Conservation (phyloP, 2,329 filamentous ascomycete species). For the Diaporthe sp. region DNA sequence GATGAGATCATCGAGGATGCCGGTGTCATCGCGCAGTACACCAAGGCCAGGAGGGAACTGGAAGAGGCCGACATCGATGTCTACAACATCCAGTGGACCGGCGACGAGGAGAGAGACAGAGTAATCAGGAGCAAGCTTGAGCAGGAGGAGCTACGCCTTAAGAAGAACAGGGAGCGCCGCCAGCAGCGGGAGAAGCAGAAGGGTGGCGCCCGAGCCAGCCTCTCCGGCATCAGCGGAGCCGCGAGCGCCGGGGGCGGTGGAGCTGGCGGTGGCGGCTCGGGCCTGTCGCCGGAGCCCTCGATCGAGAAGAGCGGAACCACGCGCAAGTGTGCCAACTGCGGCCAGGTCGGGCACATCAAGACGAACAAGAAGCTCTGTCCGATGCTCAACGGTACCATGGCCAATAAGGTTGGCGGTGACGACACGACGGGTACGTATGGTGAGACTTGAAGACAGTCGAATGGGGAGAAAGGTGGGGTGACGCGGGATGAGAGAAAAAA, state of each 20-base stretch:
- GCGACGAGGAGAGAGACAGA: conserved; percentile 76
- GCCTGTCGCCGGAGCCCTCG: conserved; percentile 61
- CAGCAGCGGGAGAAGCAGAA: conserved; percentile 94
- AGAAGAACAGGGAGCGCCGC: conserved; percentile 92
- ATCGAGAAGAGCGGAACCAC: conserved; percentile 76
- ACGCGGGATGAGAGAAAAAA: neutral
- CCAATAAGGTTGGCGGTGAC: conserved; percentile 33
- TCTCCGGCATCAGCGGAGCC: conserved; percentile 48
- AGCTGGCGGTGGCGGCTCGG: conserved; percentile 44
- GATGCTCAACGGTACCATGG: conserved; percentile 42
- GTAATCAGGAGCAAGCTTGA: conserved; percentile 72
- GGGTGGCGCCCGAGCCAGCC: conserved; percentile 49
- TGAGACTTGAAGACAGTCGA: conserved; percentile 14
- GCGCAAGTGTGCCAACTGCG: conserved; percentile 97
- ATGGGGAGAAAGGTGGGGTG: neutral
- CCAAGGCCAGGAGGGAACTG: conserved; percentile 80
- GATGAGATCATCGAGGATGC: conserved; percentile 83
- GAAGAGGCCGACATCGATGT: conserved; percentile 80
- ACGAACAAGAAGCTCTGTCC: conserved; percentile 87
- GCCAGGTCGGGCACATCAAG: conserved; percentile 97
- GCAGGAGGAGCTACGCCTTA: conserved; percentile 84
- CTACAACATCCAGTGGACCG: conserved; percentile 72
- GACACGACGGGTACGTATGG: conserved; percentile 41
- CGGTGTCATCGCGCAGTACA: conserved; percentile 90
- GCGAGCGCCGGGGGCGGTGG: conserved; percentile 60